Evolutionary conservation across 108 stramenopile species (phyloP).

Genomic region (Skeletonema costatum): DNA sequence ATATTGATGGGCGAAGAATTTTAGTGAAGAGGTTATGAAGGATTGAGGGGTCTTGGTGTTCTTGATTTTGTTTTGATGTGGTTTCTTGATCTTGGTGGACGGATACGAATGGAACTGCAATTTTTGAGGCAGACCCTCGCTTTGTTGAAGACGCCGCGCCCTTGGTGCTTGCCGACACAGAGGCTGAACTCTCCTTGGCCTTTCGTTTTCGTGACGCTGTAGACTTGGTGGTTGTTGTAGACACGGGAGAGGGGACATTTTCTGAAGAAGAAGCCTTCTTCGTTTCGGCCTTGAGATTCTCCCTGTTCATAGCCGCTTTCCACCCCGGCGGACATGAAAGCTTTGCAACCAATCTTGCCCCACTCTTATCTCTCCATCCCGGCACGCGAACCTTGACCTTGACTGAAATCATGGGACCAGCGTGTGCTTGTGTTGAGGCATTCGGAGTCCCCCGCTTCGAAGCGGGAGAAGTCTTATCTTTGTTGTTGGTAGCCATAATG

Average conservation of each 20-base stretch:
- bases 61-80: background rate
- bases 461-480: background rate
- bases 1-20: conserved; percentile 20
- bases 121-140: background rate
- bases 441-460: background rate
- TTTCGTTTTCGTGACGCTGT: background rate
- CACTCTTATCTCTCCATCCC: conserved; percentile 35
- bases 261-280: background rate
- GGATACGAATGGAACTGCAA: background rate
- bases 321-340: conserved; percentile 19
- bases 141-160: background rate
- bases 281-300: background rate
- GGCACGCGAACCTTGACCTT: conserved; percentile 29
- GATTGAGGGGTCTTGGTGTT: conserved; percentile 7
- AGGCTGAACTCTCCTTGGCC: background rate
- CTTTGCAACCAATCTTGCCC: conserved; percentile 9
- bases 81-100: background rate
- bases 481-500: background rate
- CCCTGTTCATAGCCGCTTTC: conserved; percentile 9
- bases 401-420: conserved; percentile 10
- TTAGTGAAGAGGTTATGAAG: conserved; percentile 14
- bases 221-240: background rate
- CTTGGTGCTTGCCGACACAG: background rate
- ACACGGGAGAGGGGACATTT: background rate
- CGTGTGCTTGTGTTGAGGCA: conserved; percentile 1